These are phyloP conservation scores for Mytilinidion resinicola DNA, from an alignment of 495 filamentous ascomycete species.

Conservation along the genomic window DNA sequence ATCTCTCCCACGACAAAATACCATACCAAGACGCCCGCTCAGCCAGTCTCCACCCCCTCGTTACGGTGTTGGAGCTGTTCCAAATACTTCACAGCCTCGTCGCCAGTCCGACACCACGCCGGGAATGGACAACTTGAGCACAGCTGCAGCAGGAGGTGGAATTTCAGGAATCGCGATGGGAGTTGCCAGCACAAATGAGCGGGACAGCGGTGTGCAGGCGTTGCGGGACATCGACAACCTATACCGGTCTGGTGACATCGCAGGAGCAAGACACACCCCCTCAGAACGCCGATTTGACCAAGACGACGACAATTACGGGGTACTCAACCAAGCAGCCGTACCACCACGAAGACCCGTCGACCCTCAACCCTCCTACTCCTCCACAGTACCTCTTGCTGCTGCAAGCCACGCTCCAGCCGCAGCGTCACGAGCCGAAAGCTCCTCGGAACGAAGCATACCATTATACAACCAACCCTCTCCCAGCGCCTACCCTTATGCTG, in stretches of 20 bases:
- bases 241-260: constrained; percentile 31
- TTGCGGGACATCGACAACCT: constrained; percentile 46
- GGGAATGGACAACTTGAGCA: constrained; percentile 68
- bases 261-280: constrained; percentile 22
- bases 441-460: constrained; percentile 26
- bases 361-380: constrained; percentile 18
- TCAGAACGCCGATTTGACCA: background rate
- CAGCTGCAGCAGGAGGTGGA: constrained; percentile 59
- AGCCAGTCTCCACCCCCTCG: background rate
- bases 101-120: constrained; percentile 56
- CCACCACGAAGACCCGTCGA: constrained; percentile 16
- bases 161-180: constrained; percentile 70
- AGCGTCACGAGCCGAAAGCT: constrained; percentile 12
- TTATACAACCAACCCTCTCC: constrained; percentile 31
- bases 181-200: constrained; percentile 64
- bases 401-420: constrained; percentile 24
- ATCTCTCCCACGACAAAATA: background rate
- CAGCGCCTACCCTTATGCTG: constrained; percentile 37
- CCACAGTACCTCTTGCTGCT: constrained; percentile 11
- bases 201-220: constrained; percentile 68
- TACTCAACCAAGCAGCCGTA: constrained; percentile 2
- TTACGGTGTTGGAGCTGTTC: background rate
- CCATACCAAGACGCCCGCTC: constrained; percentile 2
- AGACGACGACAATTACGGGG: constrained; percentile 4
- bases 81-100: constrained; percentile 14